Conservation (phyloP, 2,329 filamentous ascomycete species). For the Neurospora sp. region DNA sequence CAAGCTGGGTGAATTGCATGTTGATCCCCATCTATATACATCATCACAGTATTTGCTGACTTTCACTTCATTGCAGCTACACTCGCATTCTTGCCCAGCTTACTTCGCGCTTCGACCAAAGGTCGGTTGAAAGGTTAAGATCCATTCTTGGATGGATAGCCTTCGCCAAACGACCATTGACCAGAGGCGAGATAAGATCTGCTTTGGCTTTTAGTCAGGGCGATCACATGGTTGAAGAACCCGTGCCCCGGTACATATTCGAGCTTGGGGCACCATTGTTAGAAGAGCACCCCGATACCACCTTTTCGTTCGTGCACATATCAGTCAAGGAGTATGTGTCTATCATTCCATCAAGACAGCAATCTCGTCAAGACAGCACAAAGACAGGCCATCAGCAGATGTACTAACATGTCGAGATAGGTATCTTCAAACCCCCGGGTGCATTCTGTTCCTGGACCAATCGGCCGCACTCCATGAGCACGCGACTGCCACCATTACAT, state of each 20-base stretch:
- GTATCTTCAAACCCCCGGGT: conserved; percentile 8
- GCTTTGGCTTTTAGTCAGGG: conserved; percentile 20
- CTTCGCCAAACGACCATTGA: conserved; percentile 25
- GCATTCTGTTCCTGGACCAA: conserved; percentile 6
- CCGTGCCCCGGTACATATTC: conserved; percentile 8
- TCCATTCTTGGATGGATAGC: conserved; percentile 27
- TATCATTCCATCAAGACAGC: background rate
- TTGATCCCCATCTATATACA: background rate
- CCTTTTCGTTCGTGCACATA: conserved; percentile 14
- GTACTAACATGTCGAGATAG: background rate
- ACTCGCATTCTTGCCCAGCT: conserved; percentile 20
- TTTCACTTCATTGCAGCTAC: conserved; percentile 17
- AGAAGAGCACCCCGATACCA: conserved; percentile 12
- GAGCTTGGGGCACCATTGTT: conserved; percentile 9
- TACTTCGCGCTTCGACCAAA: conserved; percentile 14
- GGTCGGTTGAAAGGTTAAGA: conserved; percentile 20
- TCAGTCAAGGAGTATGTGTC: conserved; percentile 16
- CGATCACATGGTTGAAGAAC: background rate
- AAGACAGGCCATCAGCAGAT: background rate
- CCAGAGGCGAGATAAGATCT: conserved; percentile 23
- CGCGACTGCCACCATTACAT: conserved; percentile 14
- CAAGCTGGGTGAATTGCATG: conserved; percentile 19
- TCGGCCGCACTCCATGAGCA: conserved; percentile 12
- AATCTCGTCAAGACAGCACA: background rate
- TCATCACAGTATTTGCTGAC: background rate